Evolutionary conservation across 2,329 filamentous ascomycete species (phyloP).

Genomic region (Plenodomus lindquistii): DNA sequence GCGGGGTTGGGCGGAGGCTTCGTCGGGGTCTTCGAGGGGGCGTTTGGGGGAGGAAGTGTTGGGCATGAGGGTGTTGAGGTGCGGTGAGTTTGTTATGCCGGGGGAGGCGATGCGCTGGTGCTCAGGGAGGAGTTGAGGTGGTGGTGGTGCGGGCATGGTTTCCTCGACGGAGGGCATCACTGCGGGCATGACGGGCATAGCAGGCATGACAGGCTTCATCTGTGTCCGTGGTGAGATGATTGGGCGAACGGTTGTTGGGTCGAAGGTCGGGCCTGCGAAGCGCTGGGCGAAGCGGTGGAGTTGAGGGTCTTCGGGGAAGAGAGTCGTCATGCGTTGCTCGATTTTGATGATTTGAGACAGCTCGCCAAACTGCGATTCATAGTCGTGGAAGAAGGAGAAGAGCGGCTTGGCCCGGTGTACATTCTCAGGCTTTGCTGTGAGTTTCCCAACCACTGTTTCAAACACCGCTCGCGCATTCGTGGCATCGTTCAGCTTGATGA

Average conservation of each 20-base stretch:
- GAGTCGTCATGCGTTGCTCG: conserved; percentile 87
- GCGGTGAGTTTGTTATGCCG: conserved; percentile 36
- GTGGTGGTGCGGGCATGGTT: conserved; percentile 17
- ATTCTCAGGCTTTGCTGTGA: conserved; percentile 76
- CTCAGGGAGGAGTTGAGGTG: conserved; percentile 21
- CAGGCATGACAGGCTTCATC: conserved; percentile 57
- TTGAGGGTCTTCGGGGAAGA: conserved; percentile 87
- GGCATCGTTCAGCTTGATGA: conserved; percentile 88
- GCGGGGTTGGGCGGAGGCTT: conserved; percentile 71
- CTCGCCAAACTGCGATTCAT: conserved; percentile 93
- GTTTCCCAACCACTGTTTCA: conserved; percentile 85
- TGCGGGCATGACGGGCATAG: conserved; percentile 19
- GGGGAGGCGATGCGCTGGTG: conserved; percentile 33
- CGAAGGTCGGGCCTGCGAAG: conserved; percentile 70
- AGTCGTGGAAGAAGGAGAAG: conserved; percentile 91
- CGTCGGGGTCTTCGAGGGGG: conserved; percentile 64
- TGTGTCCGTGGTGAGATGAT: conserved; percentile 83
- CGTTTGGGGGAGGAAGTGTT: conserved; percentile 52
- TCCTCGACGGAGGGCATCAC: conserved; percentile 39
- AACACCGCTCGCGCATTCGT: conserved; percentile 96
- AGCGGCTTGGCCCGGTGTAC: conserved; percentile 78
- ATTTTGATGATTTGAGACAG: conserved; percentile 87
- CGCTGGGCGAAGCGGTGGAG: conserved; percentile 76
- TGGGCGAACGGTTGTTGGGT: conserved; percentile 78
- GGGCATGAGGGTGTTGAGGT: conserved; percentile 25